A percentile compares a stretch with the other conserved stretches of the same genome.
Conservation (phyloP, 768 basidiomycete species). For the Termitomyces sp. region DNA sequence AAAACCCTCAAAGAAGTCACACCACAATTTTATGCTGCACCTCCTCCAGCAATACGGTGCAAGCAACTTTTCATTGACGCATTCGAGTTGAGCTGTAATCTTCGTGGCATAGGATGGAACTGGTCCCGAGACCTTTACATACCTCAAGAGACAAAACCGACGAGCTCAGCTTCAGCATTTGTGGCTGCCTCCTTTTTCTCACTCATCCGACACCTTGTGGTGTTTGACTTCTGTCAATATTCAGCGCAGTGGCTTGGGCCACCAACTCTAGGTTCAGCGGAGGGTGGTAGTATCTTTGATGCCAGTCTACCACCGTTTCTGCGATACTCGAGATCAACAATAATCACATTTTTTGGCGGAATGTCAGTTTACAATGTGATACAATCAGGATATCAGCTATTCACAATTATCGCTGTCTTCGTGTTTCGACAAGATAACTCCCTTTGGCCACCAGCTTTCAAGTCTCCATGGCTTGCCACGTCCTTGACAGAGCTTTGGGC, state of each 20-base stretch:
- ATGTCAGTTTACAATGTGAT: constrained; percentile 40
- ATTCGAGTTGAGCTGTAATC: constrained; percentile 42
- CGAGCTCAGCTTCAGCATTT: constrained; percentile 32
- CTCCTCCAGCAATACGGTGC: constrained; percentile 5
- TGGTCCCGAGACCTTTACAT: constrained; percentile 44
- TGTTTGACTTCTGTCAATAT: constrained; percentile 42
- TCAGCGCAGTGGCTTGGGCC: constrained; percentile 42
- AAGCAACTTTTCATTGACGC: constrained; percentile 31
- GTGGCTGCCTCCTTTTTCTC: constrained; percentile 26
- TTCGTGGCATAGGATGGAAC: constrained; percentile 59
- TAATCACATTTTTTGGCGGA: constrained; percentile 40
- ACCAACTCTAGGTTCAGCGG: constrained; percentile 32
- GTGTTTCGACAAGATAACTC: constrained; percentile 43
- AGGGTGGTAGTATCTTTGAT: constrained; percentile 41
- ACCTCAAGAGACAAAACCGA: constrained; percentile 37
- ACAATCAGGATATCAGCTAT: constrained; percentile 34
- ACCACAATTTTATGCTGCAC: constrained; percentile 7
- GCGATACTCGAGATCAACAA: constrained; percentile 38
- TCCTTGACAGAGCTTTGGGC: constrained; percentile 62
- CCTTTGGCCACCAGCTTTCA: constrained; percentile 63
- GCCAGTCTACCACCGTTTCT: constrained; percentile 25
- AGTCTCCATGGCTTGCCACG: constrained; percentile 49
- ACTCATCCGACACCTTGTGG: constrained; percentile 27
- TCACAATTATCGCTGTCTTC: constrained; percentile 37
- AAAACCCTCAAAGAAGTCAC: constrained; percentile 11